Evolutionary conservation across 2,329 filamentous ascomycete species (phyloP).

Genomic region (Pseudocercospora fijiensis): DNA sequence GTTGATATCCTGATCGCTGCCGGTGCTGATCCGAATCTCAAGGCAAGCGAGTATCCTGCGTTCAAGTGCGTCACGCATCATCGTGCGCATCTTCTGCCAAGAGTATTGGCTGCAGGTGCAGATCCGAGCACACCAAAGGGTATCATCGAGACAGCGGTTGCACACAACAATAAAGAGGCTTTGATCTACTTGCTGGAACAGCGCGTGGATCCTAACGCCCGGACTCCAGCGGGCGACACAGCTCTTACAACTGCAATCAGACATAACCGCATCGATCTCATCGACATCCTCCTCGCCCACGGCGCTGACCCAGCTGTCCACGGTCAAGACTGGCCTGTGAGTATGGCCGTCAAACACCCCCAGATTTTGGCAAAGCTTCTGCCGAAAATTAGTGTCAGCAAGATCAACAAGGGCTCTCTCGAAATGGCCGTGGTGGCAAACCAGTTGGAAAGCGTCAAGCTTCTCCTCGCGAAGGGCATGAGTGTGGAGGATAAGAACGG

Average conservation of each 20-base stretch:
- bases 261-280: slow-evolving; percentile 58
- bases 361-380: slow-evolving; percentile 60
- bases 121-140: slow-evolving; percentile 61
- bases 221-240: slow-evolving; percentile 56
- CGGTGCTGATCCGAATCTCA: slow-evolving; percentile 54
- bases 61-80: slow-evolving; percentile 70
- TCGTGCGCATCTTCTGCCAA: slow-evolving; percentile 59
- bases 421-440: slow-evolving; percentile 67
- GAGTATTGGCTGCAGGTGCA: slow-evolving; percentile 60
- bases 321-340: slow-evolving; percentile 69
- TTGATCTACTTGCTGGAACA: slow-evolving; percentile 61
- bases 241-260: slow-evolving; percentile 66
- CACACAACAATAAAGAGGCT: slow-evolving; percentile 61
- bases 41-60: slow-evolving; percentile 63
- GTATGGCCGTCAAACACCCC: slow-evolving; percentile 65
- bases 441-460: slow-evolving; percentile 65
- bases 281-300: slow-evolving; percentile 58
- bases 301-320: slow-evolving; percentile 63
- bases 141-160: slow-evolving; percentile 65
- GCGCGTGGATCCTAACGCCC: slow-evolving; percentile 61
- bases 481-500: slow-evolving; percentile 70
- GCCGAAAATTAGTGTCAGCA: slow-evolving; percentile 56
- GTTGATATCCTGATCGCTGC: slow-evolving; percentile 58
- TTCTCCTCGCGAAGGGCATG: slow-evolving; percentile 63
- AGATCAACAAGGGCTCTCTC: slow-evolving; percentile 64